A percentile compares a stretch with the other conserved stretches of the same genome.
Conservation (phyloP, 1,284 basidiomycete species). For the Cutaneotrichosporon sp. region DNA sequence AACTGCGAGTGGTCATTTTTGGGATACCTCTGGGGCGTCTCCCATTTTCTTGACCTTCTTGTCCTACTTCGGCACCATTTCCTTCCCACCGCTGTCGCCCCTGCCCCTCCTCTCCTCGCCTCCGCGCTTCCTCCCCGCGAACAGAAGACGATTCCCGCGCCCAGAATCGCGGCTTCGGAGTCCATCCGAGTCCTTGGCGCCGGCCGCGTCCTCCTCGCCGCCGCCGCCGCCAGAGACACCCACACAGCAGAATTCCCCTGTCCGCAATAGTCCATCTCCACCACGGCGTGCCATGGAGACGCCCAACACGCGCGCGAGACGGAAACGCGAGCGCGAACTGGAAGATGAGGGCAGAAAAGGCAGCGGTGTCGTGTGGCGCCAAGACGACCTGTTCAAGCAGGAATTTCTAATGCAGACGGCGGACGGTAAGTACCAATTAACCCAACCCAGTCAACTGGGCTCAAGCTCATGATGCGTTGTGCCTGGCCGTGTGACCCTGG, state of each 20-base stretch:
- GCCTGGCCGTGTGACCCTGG: background rate
- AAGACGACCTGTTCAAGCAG: constrained; percentile 8
- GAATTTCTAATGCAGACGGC: background rate
- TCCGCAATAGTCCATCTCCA: background rate
- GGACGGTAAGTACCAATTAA: background rate
- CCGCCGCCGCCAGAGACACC: background rate
- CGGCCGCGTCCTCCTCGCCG: background rate
- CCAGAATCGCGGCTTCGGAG: background rate
- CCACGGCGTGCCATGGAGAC: background rate
- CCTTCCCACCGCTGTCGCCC: background rate
- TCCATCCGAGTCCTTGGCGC: background rate
- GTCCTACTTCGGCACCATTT: background rate
- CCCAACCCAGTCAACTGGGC: too few species aligned
- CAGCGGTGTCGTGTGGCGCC: constrained; percentile 12
- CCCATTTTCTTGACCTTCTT: background rate
- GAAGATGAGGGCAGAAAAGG: constrained; percentile 2
- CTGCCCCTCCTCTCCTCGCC: constrained; percentile 5
- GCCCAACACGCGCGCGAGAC: constrained; percentile 1
- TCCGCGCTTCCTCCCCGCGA: background rate
- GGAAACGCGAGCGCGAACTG: background rate
- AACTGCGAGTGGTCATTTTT: too few species aligned
- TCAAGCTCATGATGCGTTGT: background rate
- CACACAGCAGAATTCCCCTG: constrained; percentile 1
- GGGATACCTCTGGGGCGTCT: background rate
- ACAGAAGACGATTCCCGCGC: background rate